Conservation (phyloP, 306 rosid species). For the Fagus sylvatica region DNA sequence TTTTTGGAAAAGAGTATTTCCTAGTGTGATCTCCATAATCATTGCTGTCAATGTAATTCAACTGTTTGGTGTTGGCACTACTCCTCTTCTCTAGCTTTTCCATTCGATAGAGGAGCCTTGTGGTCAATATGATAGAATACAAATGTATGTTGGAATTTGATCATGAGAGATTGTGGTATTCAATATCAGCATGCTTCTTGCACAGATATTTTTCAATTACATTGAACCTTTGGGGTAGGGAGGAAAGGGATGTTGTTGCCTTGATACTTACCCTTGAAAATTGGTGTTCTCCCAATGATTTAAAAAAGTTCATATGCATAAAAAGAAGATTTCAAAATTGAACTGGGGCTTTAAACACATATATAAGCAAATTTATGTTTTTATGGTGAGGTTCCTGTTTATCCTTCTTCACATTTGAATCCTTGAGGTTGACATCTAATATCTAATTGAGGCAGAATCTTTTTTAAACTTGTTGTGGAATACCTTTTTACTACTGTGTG, state of each 20-base stretch:
- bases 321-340: neutral
- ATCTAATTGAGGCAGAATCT: neutral
- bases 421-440: conserved; percentile 3
- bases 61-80: neutral
- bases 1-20: neutral
- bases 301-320: neutral
- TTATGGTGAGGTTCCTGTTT: neutral
- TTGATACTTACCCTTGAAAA: neutral
- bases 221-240: too few relatives aligned
- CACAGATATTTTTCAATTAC: too few relatives aligned
- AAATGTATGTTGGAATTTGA: neutral
- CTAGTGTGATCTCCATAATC: neutral
- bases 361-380: neutral
- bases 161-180: neutral
- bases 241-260: neutral
- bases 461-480: neutral
- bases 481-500: neutral
- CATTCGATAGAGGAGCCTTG: neutral
- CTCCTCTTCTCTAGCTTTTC: neutral
- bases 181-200: neutral
- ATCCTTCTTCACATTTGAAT: neutral
- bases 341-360: neutral
- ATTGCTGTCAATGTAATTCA: neutral
- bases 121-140: neutral
- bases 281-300: neutral